Percentiles rank a stretch among this genome's conserved stretches.
Conservation (phyloP, 2,329 filamentous ascomycete species). For the Colletotrichum theobromicola region DNA sequence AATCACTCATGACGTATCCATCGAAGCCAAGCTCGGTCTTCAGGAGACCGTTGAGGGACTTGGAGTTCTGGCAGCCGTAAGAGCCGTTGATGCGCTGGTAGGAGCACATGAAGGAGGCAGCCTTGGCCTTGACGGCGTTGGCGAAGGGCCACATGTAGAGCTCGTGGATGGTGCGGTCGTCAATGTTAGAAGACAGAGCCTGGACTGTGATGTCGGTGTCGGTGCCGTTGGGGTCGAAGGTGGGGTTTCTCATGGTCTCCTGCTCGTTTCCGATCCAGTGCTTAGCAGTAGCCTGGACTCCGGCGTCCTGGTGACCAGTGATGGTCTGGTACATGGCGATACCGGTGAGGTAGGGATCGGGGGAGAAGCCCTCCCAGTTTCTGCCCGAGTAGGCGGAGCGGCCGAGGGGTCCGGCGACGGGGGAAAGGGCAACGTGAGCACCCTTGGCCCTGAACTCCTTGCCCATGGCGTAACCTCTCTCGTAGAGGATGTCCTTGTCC, state of each 20-base stretch:
- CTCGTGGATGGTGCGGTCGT: conserved; percentile 66
- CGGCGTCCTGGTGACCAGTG: conserved; percentile 36
- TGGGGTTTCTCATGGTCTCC: conserved; percentile 36
- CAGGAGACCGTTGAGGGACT: conserved; percentile 52
- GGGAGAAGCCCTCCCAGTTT: conserved; percentile 69
- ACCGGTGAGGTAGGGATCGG: conserved; percentile 73
- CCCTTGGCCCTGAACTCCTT: conserved; percentile 75
- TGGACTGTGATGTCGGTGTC: conserved; percentile 28
- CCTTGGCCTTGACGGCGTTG: conserved; percentile 35
- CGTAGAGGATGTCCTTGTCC: conserved; percentile 71
- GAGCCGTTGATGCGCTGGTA: conserved; percentile 53
- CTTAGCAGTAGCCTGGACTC: conserved; percentile 43
- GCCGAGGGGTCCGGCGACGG: conserved; percentile 48
- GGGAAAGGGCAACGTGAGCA: conserved; percentile 69
- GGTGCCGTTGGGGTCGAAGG: conserved; percentile 28
- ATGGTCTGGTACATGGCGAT: conserved; percentile 45
- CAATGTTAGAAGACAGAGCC: conserved; percentile 50
- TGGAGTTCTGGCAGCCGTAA: conserved; percentile 55
- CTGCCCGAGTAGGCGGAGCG: conserved; percentile 55
- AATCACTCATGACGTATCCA: conserved; percentile 50
- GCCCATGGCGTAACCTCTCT: conserved; percentile 45
- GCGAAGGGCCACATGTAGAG: conserved; percentile 41
- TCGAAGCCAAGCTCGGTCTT: conserved; percentile 57
- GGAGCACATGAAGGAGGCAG: conserved; percentile 47
- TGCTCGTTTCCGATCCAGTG: conserved; percentile 44